Base-by-base conservation (phyloP, 768 basidiomycete species). In the Auricularia sp. region DNA sequence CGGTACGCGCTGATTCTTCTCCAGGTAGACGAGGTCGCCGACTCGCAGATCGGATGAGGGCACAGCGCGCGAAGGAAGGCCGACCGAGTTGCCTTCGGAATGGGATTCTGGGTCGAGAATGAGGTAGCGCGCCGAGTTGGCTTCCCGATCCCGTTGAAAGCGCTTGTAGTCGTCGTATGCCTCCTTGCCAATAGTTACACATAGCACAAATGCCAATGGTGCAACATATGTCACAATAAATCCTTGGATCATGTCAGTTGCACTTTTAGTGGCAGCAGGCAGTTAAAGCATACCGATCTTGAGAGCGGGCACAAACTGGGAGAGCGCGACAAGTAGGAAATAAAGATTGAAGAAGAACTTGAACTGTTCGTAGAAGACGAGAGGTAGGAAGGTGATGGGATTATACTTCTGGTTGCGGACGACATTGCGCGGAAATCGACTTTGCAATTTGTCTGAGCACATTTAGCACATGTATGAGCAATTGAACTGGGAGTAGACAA, bases 261-360 rank as follows among this genome's bases (percentile, higher is more conserved):
- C 18, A 8, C 11, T 11, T 18, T 42, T 8, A 14, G 39, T 59
- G 54, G 23, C 21, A 43, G 21, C 33, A 12, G 2, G 60, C 21
- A 58, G 14, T 33, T 14, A 42, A 42, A 36, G 78, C 84, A 58
- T 62, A 93, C 94, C 95, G 65, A 97, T 99, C 78, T 93, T 94
- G 65, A 99, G 83, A 0, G 94, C 90, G 14, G 97, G 97, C 18
- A 99, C 78, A 72, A 99, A 97, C 75, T 98, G 97, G 8, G 91
- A 93, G 7, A 98, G 80, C 0, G 97, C 97, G 43, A 99, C 97
- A 29, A 98, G 87, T 11, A 98, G 84, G 73, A 99, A 99, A 75
- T 98, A 99, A 6, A 98, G 82, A 73, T 98, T 99, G 85, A 97
- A 98, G 80, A 99, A 99, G 81, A 96, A 98, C 76, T 98, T 98